Base-by-base conservation (phyloP, 2,329 filamentous ascomycete species). In the Falciphora oryzae region DNA sequence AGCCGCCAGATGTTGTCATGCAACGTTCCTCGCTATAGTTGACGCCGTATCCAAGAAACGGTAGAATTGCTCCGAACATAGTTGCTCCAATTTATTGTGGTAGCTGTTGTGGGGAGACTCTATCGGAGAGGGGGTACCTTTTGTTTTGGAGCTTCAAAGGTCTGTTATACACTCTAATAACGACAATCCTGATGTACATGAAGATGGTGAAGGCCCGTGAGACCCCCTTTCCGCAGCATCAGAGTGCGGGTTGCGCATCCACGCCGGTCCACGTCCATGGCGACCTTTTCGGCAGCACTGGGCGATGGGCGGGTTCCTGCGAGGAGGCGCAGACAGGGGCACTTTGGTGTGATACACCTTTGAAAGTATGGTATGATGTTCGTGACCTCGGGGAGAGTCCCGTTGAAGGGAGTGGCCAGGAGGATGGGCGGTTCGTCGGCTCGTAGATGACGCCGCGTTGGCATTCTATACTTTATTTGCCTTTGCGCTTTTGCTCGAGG, bases 401-500 rank as follows among this genome's bases (percentile, higher is more conserved):
- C 44, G 22, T 53, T 11, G 14, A 10, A 10, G 44, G 44, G n/a
- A 53, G 38, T 50, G 16, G 6, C 38, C 16, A 53, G 7, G 44
- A 53, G 18, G 44, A 53, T 53, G 8, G 22, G 44, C 44, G 10
- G 22, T 11, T 53, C 44, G 22, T 1, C 44, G 22, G 8, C 44
- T 53, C 44, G 44, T 10, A 53, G 22, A 53, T 53, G 22, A 22
- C 10, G 44, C 10, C 10, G 44, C 44, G 22, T 22, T 22, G 44
- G 2, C n/a, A 25, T 50, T 53, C 10, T 11, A n/a, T 53, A 4
- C 6, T 53, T 53, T 53, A 53, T 53, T 53, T 53, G 18, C 84
- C 83, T 75, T 89, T 89, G 75, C 92, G 90, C 76, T 96, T 97
- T 74, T 91, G 88, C 76, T 99, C 95, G 65, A 98, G 85, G 79